Base-by-base conservation (phyloP, 2,329 filamentous ascomycete genomes). In the Pseudocercospora musae region DNA sequence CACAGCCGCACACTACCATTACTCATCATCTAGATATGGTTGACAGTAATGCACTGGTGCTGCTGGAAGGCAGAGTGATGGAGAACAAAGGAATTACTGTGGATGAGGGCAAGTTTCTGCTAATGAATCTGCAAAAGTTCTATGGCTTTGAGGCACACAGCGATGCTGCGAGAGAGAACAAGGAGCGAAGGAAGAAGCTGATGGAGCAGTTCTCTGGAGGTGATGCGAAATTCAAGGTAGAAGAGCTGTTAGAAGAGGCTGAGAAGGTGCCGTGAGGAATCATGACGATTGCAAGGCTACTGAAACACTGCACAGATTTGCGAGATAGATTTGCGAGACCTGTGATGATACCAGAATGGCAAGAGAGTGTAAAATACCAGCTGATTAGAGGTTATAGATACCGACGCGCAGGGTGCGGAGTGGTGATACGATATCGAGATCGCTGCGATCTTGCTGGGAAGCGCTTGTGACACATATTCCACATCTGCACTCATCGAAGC, bases 51-150 rank as follows among this genome's bases (percentile, higher is more conserved):
- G 91, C 88, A 4, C 73, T 98, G 25, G 92, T 97, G 13, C 80
- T 99, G 66, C 89, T 97, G 81, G 90, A 95, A 73, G 95, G 95
- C 0, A 83, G 84, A 68, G 88, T 98, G 13, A 81, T 90, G 58
- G 87, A 92, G 63, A 88, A 89, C 29, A 81, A 88, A 11, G 93
- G 94, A 4, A 86, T 96, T 4, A 87, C 82, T 66, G 84, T 91
- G 0, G 86, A 92, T 58, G 90, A 96, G 73, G 93, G 90, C n/a
- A 88, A 88, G 77, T 97, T 91, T 89, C 78, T 99, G 70, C 82
- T 96, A 55, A 90, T 97, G 86, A 95, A 92, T 70, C 79, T 99
- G 79, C 95, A 99, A 81, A 87, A 92, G 73, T 99, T 99, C 77
- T 99, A 99, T 74, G 84, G 77, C 63, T 79, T 76, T 86, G 89